phyloP scores from a whole-genome alignment of 1,139 yeast species.

The Candida smagusa region DNA sequence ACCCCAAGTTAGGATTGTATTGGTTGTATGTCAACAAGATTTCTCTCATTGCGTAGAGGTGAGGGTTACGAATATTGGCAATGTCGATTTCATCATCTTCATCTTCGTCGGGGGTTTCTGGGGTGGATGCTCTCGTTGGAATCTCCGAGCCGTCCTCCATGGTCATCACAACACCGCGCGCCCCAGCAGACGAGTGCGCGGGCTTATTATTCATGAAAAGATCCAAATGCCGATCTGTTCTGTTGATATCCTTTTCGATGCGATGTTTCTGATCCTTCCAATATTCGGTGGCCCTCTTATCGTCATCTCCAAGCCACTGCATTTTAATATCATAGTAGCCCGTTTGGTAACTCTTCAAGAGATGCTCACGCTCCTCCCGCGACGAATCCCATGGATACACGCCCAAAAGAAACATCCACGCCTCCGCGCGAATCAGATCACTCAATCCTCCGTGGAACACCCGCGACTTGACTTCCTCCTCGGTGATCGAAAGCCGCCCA shows the following conservation, averaged over 20 bases:
- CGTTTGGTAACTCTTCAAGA: slow-evolving; percentile 54
- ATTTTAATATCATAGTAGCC: slow-evolving; percentile 67
- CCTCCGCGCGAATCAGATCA: slow-evolving; percentile 58
- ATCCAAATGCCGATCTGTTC: slow-evolving; percentile 80
- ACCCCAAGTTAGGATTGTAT: slow-evolving; percentile 79
- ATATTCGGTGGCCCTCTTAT: slow-evolving; percentile 59
- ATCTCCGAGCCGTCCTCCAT: slow-evolving; percentile 4
- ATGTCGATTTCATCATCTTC: slow-evolving; percentile 49
- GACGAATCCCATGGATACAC: slow-evolving; percentile 91
- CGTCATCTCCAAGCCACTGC: slow-evolving; percentile 62
- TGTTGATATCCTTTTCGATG: slow-evolving; percentile 88
- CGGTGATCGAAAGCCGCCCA: slow-evolving; percentile 73
- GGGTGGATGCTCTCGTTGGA: slow-evolving; percentile 29
- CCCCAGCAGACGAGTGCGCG: slow-evolving; percentile 11
- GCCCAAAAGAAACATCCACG: slow-evolving; percentile 81
- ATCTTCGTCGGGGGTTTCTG: slow-evolving; percentile 46
- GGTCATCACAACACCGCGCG: slow-evolving; percentile 4
- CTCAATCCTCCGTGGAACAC: slow-evolving; percentile 89
- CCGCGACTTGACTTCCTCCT: slow-evolving; percentile 71
- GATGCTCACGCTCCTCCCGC: slow-evolving; percentile 58
- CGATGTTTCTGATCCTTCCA: slow-evolving; percentile 88
- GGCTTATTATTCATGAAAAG: slow-evolving; percentile 47
- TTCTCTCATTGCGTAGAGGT: slow-evolving; percentile 69
- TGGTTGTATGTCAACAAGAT: slow-evolving; percentile 85
- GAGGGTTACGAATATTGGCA: slow-evolving; percentile 58